phyloP scores from a whole-genome alignment of 2,329 filamentous ascomycete species.

The Boeremia lycopersici region DNA sequence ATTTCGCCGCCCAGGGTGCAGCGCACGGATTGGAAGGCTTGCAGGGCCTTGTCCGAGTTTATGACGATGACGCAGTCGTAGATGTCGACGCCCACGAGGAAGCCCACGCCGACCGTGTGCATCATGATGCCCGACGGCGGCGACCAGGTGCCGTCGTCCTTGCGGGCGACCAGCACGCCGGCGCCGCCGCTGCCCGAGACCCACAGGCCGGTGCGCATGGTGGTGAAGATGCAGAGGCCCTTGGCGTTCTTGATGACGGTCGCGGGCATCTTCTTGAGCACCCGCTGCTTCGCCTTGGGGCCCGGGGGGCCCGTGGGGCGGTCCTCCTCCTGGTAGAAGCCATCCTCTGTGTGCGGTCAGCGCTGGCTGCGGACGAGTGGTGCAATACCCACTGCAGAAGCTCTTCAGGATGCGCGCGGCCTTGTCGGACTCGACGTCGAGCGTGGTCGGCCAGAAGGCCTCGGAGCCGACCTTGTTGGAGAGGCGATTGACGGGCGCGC shows the following conservation, averaged over 20 bases:
- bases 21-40: conserved; percentile 79
- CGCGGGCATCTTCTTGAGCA: conserved; percentile 82
- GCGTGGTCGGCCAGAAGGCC: conserved; percentile 81
- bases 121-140: conserved; percentile 89
- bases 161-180: conserved; percentile 82
- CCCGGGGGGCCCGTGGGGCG: conserved; percentile 53
- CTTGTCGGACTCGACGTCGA: conserved; percentile 91
- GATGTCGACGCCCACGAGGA: conserved; percentile 89
- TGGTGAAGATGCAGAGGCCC: conserved; percentile 91
- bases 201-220: conserved; percentile 92
- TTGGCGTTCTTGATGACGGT: conserved; percentile 86
- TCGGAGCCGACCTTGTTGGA: conserved; percentile 83
- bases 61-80: conserved; percentile 96
- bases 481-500: conserved; percentile 77
- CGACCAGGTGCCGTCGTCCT: conserved; percentile 87
- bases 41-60: conserved; percentile 82
- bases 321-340: conserved; percentile 67
- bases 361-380: neutral
- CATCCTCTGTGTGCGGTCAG: conserved; percentile 60
- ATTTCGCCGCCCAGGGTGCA: conserved; percentile 84
- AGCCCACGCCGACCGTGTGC: conserved; percentile 86
- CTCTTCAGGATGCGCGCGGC: conserved; percentile 86
- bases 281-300: conserved; percentile 66
- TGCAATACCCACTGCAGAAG: conserved; percentile 76
- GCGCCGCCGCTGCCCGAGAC: conserved; percentile 89